Evolutionary conservation across 805 yeast species (phyloP).

Genomic region (Schizosaccharomyces cryophilus): DNA sequence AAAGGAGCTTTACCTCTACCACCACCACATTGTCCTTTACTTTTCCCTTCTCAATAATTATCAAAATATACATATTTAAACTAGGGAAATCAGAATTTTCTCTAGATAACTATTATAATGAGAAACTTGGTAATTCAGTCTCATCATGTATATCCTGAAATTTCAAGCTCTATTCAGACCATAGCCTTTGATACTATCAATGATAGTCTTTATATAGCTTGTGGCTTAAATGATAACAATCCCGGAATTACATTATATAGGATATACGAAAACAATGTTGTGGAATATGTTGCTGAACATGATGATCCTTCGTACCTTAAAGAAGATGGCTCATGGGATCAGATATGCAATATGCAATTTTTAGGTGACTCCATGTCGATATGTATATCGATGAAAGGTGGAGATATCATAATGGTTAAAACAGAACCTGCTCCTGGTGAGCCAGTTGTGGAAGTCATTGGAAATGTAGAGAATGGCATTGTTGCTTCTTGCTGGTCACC

Average conservation of each 20-base stretch:
- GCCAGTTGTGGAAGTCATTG: conserved; percentile 47
- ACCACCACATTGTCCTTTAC: too few species aligned
- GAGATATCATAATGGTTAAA: conserved; percentile 35
- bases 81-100: too few species aligned
- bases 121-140: neutral
- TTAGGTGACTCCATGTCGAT: conserved; percentile 45
- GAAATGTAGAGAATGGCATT: conserved; percentile 57
- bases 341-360: conserved; percentile 17
- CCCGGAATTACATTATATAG: neutral
- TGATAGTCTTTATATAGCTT: neutral
- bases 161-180: neutral
- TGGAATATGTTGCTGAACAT: neutral
- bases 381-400: conserved; percentile 42
- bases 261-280: neutral
- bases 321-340: neutral
- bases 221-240: neutral
- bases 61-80: too few species aligned
- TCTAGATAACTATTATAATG: neutral
- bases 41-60: too few species aligned
- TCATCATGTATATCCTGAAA: neutral
- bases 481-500: conserved; percentile 63
- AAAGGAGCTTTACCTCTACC: too few species aligned
- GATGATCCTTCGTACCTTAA: neutral
- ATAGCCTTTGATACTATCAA: neutral
- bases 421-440: conserved; percentile 18